Evolutionary conservation across 2,329 filamentous ascomycete species (phyloP).

Genomic region (Chaetomium olivaceum): DNA sequence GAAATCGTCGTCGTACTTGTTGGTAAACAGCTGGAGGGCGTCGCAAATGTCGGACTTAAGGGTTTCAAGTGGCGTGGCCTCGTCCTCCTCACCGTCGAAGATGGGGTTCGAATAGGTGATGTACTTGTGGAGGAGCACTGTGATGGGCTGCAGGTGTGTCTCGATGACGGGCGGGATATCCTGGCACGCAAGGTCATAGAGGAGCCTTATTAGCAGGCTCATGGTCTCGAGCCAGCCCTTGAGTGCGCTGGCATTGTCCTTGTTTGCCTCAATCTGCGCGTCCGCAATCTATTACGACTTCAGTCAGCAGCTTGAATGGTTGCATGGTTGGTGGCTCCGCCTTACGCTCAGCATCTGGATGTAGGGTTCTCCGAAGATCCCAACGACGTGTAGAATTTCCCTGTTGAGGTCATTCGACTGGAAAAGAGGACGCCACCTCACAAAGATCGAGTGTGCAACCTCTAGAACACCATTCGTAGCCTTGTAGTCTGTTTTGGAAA

Average conservation of each 20-base stretch:
- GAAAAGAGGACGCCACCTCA: slow-evolving; percentile 91
- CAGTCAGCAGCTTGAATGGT: slow-evolving; percentile 16
- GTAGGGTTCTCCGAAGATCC: slow-evolving; percentile 81
- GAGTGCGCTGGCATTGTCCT: slow-evolving; percentile 71
- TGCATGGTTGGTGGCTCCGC: neutral
- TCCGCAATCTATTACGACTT: slow-evolving; percentile 59
- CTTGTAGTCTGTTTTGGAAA: slow-evolving; percentile 77
- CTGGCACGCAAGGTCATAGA: slow-evolving; percentile 96
- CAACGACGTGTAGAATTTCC: slow-evolving; percentile 94
- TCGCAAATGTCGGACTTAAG: slow-evolving; percentile 95
- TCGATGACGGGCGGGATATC: slow-evolving; percentile 95
- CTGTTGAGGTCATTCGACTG: slow-evolving; percentile 88
- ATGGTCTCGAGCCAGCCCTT: slow-evolving; percentile 80
- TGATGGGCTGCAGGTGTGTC: slow-evolving; percentile 77
- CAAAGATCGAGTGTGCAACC: slow-evolving; percentile 97
- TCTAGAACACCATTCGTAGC: slow-evolving; percentile 93
- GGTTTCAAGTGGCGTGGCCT: slow-evolving; percentile 79
- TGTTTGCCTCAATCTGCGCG: slow-evolving; percentile 70
- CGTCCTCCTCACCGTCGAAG: slow-evolving; percentile 85
- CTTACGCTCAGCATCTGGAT: slow-evolving; percentile 73
- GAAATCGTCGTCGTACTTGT: slow-evolving; percentile 96
- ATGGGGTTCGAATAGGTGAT: slow-evolving; percentile 84
- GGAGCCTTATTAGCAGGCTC: slow-evolving; percentile 84
- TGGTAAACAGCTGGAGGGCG: slow-evolving; percentile 81
- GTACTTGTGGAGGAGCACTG: slow-evolving; percentile 85